phyloP scores from a whole-genome alignment of 2,329 filamentous ascomycete genomes.

The Cordyceps sp. region DNA sequence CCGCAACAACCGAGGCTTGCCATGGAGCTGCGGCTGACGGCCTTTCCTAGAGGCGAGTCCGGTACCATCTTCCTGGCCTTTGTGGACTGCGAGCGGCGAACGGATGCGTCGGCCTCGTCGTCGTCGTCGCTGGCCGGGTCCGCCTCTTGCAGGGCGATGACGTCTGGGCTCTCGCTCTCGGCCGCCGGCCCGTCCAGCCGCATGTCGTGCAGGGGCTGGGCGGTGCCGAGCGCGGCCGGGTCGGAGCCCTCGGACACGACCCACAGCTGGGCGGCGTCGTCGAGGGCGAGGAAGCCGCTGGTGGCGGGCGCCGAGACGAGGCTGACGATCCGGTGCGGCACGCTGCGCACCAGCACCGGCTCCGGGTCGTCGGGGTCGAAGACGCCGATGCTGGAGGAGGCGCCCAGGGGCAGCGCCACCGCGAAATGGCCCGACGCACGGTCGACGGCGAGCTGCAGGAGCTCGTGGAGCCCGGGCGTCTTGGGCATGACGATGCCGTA shows the following conservation, averaged over 20 bases:
- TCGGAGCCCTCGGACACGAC: slow-evolving; percentile 42
- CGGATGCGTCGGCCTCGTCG: no score
- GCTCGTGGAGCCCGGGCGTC: slow-evolving; percentile 19
- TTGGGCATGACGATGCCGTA: slow-evolving; percentile 44
- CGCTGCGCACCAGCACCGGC: slow-evolving; percentile 40
- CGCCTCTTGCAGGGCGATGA: no score
- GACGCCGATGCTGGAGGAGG: slow-evolving; percentile 42
- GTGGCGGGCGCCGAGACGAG: slow-evolving; percentile 46
- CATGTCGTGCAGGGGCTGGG: slow-evolving; percentile 38
- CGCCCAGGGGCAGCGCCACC: slow-evolving; percentile 32
- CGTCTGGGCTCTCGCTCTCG: no score
- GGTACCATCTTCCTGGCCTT: no score
- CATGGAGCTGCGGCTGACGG: no score
- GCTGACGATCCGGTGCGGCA: slow-evolving; percentile 44
- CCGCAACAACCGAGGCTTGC: no score
- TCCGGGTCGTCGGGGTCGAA: slow-evolving; percentile 46
- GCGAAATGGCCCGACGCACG: slow-evolving; percentile 47
- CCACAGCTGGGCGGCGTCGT: slow-evolving; percentile 59
- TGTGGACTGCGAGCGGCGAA: no score
- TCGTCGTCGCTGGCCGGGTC: no score
- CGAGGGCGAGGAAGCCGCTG: slow-evolving; percentile 59
- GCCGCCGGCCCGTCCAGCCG: slow-evolving; percentile 25
- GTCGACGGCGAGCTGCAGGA: slow-evolving; percentile 59
- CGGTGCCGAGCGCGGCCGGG: slow-evolving; percentile 31
- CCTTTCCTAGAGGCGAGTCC: no score